Base-by-base conservation (phyloP, 768 basidiomycete species). In the Mycena filopes region DNA sequence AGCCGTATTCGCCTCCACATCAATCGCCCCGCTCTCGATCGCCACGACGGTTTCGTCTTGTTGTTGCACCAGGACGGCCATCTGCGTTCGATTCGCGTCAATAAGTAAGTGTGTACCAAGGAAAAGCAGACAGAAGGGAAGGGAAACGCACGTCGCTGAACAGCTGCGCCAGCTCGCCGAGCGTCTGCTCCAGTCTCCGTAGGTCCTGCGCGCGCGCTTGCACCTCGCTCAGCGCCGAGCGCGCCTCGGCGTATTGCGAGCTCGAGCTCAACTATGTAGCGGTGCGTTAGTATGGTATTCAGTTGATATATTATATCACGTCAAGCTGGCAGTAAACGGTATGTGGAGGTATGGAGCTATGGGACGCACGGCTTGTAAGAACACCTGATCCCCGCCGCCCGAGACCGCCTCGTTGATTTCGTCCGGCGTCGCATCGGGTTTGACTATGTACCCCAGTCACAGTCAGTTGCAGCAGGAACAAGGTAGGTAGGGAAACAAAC, bases 191-290 rank as follows among this genome's bases (percentile, higher is more conserved):
- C 74, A 97, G 94, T 75, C 86, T 88, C 69, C 86, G 84, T 69
- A 98, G 86, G 65, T 98, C 95, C 71, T 90, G 85, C 74, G 96
- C 94, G 38, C 96, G 86, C 62, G 92, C 88, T 74, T 96, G 96
- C 0, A 96, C 95, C 77, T 98, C 96, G 53, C 88, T 85, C 76
- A 91, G 94, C 0, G 93, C 95, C 46, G 86, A 85, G 49, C 94
- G 83, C 18, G 94, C 89, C 69, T 94, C 91, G 33, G 89, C 93
- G 75, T 94, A 94, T n/a, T 88, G 87, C 20, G 86, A 88, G n/a
- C 93, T 92, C 29, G 83, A 83, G 43, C 90, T 84, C 46, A 96
- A 81, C 93, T 94, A 65, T 11, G 36, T 43, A 60, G 61, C 23
- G 4, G 18, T 20, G 36, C 10, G 13, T 23, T 40, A 41, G 15